Base-by-base conservation (phyloP, 202 grass and related monocot genomes). In the Hordeum pubiflorum region DNA sequence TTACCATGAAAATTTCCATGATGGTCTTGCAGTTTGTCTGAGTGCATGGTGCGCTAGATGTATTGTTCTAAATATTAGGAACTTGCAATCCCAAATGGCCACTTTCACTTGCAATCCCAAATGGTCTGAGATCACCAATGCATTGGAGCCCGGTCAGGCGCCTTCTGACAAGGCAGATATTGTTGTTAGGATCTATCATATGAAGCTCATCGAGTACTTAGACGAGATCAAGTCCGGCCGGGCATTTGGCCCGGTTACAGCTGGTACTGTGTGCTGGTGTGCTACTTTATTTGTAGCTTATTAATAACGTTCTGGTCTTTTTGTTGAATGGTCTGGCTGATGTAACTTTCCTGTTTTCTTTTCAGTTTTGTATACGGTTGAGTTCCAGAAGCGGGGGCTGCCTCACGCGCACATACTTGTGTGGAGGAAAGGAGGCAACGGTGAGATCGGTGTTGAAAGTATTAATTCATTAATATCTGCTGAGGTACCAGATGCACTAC, bases 281-380 rank as follows among this genome's bases (percentile, higher is more conserved):
- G 11, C 21, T 23, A 0, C 1, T 38, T 2, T 38, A 2, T 38
- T 38, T 9, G 1, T 29, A 29, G 1, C 3, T 29, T 38, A 38
- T 9, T 2, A 2, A 2, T 9, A 38, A 2, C 8, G 0, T 9
- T 38, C 0, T 38, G 2, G 9, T 9, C 2, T 2, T 38, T 0
- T 1, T 38, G 1, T 2, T 38, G 0, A 9, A 2, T 38, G 7
- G 37, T 38, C 1, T 38, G 1, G 1, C 8, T 38, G 37, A 38
- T 9, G 0, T 9, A 2, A 2, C 0, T 38, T 0, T 58, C 0
- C 3, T 56, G 52, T 9, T 9, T 56, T 2, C 7, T 38, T 56
- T 56, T 9, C 29, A 32, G 29, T 63, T 1, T 1, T 63, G 1
- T 18, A 63, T 1, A 63, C 14, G 0, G 11, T 33, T 1, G 66